A percentile compares a stretch with the other conserved stretches of the same genome.
Conservation (phyloP, 371 early-diverging fungal genomes). For the Blakeslea trispora region DNA sequence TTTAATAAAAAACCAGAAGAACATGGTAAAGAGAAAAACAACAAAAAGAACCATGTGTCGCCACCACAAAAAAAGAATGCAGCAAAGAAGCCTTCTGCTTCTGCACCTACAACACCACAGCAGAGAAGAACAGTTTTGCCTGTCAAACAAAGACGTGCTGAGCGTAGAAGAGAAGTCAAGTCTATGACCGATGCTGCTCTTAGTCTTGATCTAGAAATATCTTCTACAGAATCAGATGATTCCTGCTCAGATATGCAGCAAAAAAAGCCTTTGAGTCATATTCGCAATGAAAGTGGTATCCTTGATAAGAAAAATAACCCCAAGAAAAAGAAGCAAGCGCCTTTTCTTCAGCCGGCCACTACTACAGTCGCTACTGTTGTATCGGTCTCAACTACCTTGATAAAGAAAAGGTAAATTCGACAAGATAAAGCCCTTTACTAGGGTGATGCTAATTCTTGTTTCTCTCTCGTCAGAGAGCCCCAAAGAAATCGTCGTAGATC, state of each 20-base stretch:
- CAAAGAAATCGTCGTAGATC: conserved; percentile 16
- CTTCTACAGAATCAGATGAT: conserved; percentile 19
- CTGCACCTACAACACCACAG: conserved; percentile 27
- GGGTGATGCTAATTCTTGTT: neutral
- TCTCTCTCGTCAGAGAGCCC: neutral
- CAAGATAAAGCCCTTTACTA: neutral
- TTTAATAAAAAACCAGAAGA: neutral
- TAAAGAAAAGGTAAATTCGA: neutral
- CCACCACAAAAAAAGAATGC: neutral
- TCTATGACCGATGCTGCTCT: conserved; percentile 20
- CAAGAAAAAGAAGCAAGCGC: neutral
- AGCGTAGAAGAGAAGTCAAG: conserved; percentile 25
- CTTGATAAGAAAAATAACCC: conserved; percentile 2
- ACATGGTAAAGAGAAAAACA: conserved; percentile 1
- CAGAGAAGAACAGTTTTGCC: conserved; percentile 22
- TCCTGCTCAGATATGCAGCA: conserved; percentile 1
- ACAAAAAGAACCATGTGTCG: neutral
- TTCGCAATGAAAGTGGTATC: neutral
- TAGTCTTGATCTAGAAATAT: conserved; percentile 11
- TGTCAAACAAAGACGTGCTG: conserved; percentile 21
- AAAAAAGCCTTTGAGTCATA: neutral
- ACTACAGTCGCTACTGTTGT: neutral
- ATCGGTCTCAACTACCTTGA: neutral
- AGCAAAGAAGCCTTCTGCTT: conserved; percentile 7
- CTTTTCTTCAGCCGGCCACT: neutral